These are phyloP conservation scores for Linum tenue DNA, from an alignment of 345 rosid genomes.

Conservation along the genomic window DNA sequence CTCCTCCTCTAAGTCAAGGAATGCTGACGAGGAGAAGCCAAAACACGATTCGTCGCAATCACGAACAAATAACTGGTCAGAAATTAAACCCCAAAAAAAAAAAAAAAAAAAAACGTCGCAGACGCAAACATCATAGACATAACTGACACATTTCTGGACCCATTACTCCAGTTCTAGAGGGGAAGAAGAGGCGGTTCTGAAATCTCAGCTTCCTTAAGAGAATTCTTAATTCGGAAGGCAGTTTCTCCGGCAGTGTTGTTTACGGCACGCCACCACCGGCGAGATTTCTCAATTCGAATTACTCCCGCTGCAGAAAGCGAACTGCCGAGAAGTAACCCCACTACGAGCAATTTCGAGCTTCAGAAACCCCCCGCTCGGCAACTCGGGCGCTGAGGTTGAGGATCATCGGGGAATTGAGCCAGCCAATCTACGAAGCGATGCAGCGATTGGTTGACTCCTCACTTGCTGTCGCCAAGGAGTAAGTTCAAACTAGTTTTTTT, in stretches of 20 bases:
- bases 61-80: no score
- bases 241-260: background rate
- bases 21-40: no score
- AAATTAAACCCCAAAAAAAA: no score
- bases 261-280: background rate
- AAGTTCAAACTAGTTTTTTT: slow-evolving; percentile 19
- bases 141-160: no score
- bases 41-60: no score
- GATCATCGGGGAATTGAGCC: background rate
- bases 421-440: slow-evolving; percentile 22
- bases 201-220: background rate
- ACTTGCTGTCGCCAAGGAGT: slow-evolving; percentile 94
- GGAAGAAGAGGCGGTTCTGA: background rate
- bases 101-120: no score
- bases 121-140: no score
- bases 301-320: background rate
- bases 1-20: no score
- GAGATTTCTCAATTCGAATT: background rate
- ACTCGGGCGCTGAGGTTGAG: background rate
- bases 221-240: no score
- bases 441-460: slow-evolving; percentile 73
- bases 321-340: background rate
- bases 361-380: background rate
- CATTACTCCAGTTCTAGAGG: no score
- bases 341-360: background rate